phyloP scores from a whole-genome alignment of 108 stramenopile genomes.

The Mayamaea pseudoterrestris region DNA sequence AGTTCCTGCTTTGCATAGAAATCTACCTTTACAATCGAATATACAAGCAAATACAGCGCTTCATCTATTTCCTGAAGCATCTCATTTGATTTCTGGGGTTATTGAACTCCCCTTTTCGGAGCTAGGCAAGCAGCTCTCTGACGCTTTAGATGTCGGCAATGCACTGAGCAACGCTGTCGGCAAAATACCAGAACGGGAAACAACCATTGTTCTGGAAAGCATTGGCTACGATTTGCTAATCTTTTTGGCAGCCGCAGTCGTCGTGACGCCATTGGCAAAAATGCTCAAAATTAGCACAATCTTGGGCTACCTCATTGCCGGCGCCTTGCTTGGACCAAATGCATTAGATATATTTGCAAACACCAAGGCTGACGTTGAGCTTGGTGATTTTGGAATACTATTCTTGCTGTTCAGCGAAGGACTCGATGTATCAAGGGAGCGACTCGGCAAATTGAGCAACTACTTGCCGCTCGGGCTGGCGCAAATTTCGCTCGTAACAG shows the following conservation, averaged over 20 bases:
- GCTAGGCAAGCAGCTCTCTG: no score
- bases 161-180: no score
- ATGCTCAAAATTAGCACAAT: slow-evolving; percentile 36
- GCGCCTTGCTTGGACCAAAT: slow-evolving; percentile 45
- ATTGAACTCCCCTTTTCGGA: no score
- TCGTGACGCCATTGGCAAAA: slow-evolving; percentile 31
- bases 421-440: slow-evolving; percentile 34
- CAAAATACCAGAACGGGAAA: no score
- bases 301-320: slow-evolving; percentile 52
- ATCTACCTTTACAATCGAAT: no score
- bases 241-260: slow-evolving; percentile 48
- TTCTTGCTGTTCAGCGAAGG: slow-evolving; percentile 69
- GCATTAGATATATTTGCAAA: slow-evolving; percentile 52
- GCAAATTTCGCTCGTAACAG: slow-evolving; percentile 42
- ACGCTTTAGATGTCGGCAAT: no score
- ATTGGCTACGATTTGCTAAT: slow-evolving; percentile 49
- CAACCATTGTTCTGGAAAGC: no score
- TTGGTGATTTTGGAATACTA: slow-evolving; percentile 71
- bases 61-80: no score
- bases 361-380: slow-evolving; percentile 43
- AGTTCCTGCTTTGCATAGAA: no score
- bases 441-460: slow-evolving; percentile 32
- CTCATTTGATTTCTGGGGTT: no score
- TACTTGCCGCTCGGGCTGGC: slow-evolving; percentile 48
- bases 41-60: no score